Evolutionary conservation across 2,329 filamentous ascomycete species (phyloP).

Genomic region (Purpureocillium lavendulum): DNA sequence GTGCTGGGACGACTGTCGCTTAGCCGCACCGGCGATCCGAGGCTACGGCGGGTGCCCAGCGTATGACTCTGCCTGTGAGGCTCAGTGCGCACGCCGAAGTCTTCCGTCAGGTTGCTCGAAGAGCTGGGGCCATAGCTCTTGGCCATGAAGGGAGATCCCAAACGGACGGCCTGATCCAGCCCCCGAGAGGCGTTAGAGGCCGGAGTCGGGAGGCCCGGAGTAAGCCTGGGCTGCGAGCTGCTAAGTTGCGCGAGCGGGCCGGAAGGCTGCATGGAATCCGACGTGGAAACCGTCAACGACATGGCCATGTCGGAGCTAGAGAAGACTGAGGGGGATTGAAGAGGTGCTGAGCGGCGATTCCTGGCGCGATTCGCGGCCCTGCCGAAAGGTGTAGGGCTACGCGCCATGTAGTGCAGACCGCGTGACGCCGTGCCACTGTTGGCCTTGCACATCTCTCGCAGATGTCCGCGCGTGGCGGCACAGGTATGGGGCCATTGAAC

Average conservation of each 20-base stretch:
- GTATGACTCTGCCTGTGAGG: slow-evolving; percentile 37
- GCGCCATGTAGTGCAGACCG: slow-evolving; percentile 37
- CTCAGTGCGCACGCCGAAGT: slow-evolving; percentile 20
- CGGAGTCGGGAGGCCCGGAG: slow-evolving; percentile 7
- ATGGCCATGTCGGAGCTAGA: slow-evolving; percentile 54
- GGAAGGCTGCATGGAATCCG: slow-evolving; percentile 55
- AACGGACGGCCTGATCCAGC: slow-evolving; percentile 10
- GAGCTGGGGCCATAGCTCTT: slow-evolving; percentile 56
- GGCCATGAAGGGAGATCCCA: slow-evolving; percentile 48
- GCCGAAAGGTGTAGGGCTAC: slow-evolving; percentile 48
- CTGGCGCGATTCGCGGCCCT: slow-evolving; percentile 40
- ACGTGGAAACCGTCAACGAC: slow-evolving; percentile 54
- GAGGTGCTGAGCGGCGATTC: slow-evolving; percentile 39
- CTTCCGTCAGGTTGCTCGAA: slow-evolving; percentile 37
- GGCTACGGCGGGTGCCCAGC: slow-evolving; percentile 37
- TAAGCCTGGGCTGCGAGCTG: slow-evolving; percentile 24
- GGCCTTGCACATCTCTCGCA: slow-evolving; percentile 54
- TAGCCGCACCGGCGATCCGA: slow-evolving; percentile 46
- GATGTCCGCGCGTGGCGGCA: slow-evolving; percentile 51
- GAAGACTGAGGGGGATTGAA: slow-evolving; percentile 40
- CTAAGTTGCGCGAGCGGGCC: slow-evolving; percentile 54
- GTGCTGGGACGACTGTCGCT: slow-evolving; percentile 41
- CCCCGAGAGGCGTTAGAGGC: not conserved
- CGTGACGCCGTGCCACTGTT: slow-evolving; percentile 38
- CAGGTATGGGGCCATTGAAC: slow-evolving; percentile 57